Evolutionary conservation across 129 eudicot genomes (phyloP).

Genomic region (Flaveria sonorensis): DNA sequence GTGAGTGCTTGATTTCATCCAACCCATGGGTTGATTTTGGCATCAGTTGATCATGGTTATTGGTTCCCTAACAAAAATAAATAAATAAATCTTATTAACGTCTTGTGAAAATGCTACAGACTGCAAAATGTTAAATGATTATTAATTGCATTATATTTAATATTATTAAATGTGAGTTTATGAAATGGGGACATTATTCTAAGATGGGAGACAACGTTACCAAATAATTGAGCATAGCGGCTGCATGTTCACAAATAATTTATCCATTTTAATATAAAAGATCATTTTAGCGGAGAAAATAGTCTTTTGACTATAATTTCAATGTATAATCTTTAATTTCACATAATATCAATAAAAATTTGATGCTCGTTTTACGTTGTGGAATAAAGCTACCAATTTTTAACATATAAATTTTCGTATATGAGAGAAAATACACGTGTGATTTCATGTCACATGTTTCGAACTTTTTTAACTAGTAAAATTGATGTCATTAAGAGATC

Average conservation of each 20-base stretch:
- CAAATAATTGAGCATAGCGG: slow-evolving; percentile 5
- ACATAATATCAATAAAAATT: neutral
- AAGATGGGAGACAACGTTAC: slow-evolving; percentile 21
- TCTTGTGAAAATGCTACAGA: neutral
- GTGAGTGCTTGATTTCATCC: slow-evolving; percentile 61
- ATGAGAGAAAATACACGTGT: too few species aligned
- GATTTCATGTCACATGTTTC: too few species aligned
- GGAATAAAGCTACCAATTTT: neutral
- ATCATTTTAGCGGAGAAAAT: neutral
- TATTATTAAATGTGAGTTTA: neutral
- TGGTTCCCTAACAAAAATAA: slow-evolving; percentile 16
- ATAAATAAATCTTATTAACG: neutral
- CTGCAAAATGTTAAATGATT: neutral
- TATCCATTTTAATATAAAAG: neutral
- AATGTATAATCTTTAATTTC: neutral
- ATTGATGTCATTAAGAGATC: too few species aligned
- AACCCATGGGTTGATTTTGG: slow-evolving; percentile 42
- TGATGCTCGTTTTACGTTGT: too few species aligned
- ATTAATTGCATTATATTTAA: neutral
- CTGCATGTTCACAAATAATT: neutral
- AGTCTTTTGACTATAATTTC: neutral
- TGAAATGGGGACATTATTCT: slow-evolving; percentile 11
- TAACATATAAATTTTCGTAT: too few species aligned
- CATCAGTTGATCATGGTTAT: slow-evolving; percentile 21
- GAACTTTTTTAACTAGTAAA: too few species aligned